These are phyloP conservation scores for Scutellaria galericulata DNA, from an alignment of 257 asterid genomes.

Conservation along the genomic window DNA sequence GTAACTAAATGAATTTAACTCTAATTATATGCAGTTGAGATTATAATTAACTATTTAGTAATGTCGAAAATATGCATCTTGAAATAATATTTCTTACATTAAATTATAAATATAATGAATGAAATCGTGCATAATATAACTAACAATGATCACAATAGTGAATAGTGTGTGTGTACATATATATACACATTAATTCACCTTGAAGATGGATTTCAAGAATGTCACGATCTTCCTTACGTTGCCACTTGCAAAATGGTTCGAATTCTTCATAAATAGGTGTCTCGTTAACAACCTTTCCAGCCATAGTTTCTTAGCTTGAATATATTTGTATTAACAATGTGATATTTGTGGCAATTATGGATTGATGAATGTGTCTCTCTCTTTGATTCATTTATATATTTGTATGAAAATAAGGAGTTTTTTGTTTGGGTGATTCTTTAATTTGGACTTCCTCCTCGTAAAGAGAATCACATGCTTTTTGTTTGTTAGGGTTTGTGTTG, in stretches of 20 bases:
- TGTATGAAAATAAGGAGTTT: conserved; percentile 1
- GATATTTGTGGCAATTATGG: neutral
- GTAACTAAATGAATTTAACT: no score
- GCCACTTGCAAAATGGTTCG: conserved; percentile 72
- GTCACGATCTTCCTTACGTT: conserved; percentile 53
- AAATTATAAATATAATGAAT: no score
- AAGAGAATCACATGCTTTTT: conserved; percentile 49
- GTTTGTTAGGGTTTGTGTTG: conserved; percentile 33
- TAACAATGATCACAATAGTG: no score
- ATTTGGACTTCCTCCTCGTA: conserved; percentile 34
- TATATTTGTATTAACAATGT: no score
- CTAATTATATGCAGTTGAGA: no score
- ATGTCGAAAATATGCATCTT: no score
- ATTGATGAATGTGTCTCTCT: neutral
- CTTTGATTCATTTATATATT: neutral
- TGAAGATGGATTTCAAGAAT: conserved; percentile 57
- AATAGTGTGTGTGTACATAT: no score
- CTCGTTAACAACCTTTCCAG: conserved; percentile 29
- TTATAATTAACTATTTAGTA: no score
- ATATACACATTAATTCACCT: conserved; percentile 38
- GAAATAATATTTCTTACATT: no score
- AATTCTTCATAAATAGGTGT: conserved; percentile 46
- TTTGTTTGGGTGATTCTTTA: conserved; percentile 34
- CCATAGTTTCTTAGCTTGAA: conserved; percentile 37
- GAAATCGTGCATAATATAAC: no score